Evolutionary conservation across 2,329 filamentous ascomycete genomes (phyloP).

Genomic region (Calonectria honghensis): DNA sequence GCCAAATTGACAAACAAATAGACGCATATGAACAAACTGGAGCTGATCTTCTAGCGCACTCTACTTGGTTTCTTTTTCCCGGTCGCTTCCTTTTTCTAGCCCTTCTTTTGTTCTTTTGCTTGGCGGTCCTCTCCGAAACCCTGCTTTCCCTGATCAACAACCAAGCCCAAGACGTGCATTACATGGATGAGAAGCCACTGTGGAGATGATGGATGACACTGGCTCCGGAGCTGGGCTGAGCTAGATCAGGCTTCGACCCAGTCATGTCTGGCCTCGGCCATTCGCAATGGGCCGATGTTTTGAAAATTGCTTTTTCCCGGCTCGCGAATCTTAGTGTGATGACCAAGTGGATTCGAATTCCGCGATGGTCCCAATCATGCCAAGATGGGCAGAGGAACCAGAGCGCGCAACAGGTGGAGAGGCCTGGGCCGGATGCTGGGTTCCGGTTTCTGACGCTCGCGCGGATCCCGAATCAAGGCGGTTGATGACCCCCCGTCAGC

Average conservation of each 20-base stretch:
- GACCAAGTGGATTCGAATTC: slow-evolving; percentile 6
- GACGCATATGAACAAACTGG: background rate
- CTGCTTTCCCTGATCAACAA: background rate
- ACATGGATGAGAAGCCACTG: slow-evolving; percentile 9
- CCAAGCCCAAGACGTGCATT: background rate
- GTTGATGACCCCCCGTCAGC: background rate
- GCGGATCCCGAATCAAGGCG: background rate
- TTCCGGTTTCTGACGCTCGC: slow-evolving; percentile 14
- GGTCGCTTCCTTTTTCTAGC: background rate
- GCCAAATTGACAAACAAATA: background rate
- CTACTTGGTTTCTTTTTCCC: background rate
- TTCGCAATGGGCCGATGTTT: background rate
- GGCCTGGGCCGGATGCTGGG: background rate
- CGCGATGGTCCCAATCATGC: background rate
- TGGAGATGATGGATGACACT: slow-evolving; percentile 7
- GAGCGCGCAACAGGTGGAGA: background rate
- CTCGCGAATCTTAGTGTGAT: slow-evolving; percentile 18
- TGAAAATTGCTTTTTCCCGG: slow-evolving; percentile 3
- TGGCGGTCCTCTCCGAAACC: background rate
- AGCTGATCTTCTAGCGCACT: background rate
- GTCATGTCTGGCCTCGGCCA: slow-evolving; percentile 3
- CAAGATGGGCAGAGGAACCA: background rate
- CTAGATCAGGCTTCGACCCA: background rate
- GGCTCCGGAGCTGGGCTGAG: background rate
- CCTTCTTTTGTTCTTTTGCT: background rate